Base-by-base conservation (phyloP, 1,284 basidiomycete species). In the Fomitopsis pinicola region DNA sequence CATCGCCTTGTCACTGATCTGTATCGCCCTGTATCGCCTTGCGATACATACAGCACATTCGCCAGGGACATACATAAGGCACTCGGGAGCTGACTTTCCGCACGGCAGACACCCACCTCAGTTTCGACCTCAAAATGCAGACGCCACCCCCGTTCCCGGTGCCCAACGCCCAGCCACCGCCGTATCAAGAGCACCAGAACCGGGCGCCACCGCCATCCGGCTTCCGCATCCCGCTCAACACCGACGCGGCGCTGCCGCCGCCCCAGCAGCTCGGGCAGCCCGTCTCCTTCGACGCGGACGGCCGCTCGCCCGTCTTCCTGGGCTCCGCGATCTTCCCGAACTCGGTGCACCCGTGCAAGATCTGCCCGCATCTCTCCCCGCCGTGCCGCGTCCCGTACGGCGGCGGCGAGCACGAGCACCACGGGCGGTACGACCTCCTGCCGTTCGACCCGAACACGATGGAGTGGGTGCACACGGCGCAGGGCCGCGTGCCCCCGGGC, bases 291-390 rank as follows among this genome's bases (percentile, higher is more conserved):
- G 88, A 91, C 68, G 71, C 75, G 3, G 83, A 86, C 68, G 82
- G 83, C 9, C 59, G 52, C 19, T 81, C 79, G 14, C 86, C 88
- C 9, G 69, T 92, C 63, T 92, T 80, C 75, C 66, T 92, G 40
- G 91, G 89, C 28, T 89, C 87, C 12, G 90, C 88, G 17, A 75
- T 91, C 53, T 78, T 90, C 67, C 76, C 78, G 52, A 78, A 77
- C 65, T 82, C 85, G 0, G 87, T 92, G 2, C 90, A 92, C 64
- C 90, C 90, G 8, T 92, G 91, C 81, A 92, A 92, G 77, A 83
- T 92, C 68, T 83, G 76, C 4, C 83, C 86, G 14, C 71, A 78
- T 65, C 78, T 90, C n/a, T 66, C 67, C 17, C 79, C 82, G 9
- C 71, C 80, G 56, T 77, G 85, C 70, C 74, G 79, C 28, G 86